phyloP scores from a whole-genome alignment of 345 rosid genomes.

The Arabidopsis thaliana region TAIR10.1 NC_003076.8:9885501-9886000 shows the following conservation, averaged over 20 bases:
- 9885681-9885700: slow-evolving; percentile 11
- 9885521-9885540: background rate
- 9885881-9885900: slow-evolving; percentile 26
- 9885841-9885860: slow-evolving; percentile 37
- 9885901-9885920: slow-evolving; percentile 37
- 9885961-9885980: background rate
- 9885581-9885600: background rate
- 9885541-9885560: background rate
- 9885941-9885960: slow-evolving; percentile 14
- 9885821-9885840: slow-evolving; percentile 29
- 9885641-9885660: background rate
- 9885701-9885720: slow-evolving; percentile 31
- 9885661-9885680: slow-evolving; percentile 13
- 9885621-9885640: background rate
- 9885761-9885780: slow-evolving; percentile 28
- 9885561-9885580: background rate
- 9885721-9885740: slow-evolving; percentile 27
- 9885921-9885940: slow-evolving; percentile 3
- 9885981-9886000: slow-evolving; percentile 13
- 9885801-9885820: slow-evolving; percentile 27
- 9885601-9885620: background rate
- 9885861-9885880: slow-evolving; percentile 28
- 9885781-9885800: slow-evolving; percentile 36
- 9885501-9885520: background rate
- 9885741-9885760: slow-evolving; percentile 23